These are phyloP conservation scores for Cynara cardunculus DNA, from an alignment of 129 eudicot genomes.

Conservation along the genomic window DNA sequence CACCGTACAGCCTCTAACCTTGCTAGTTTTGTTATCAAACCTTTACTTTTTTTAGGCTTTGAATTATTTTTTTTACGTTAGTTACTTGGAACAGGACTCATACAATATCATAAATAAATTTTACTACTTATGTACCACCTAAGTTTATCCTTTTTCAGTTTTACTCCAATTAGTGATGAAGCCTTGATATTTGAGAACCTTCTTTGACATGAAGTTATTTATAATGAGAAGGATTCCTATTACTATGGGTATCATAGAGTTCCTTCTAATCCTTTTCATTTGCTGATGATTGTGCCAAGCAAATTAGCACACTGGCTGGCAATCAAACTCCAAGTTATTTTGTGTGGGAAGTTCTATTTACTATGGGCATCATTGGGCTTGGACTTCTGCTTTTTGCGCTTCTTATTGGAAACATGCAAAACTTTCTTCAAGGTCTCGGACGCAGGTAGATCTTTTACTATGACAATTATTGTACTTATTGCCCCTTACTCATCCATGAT, in stretches of 20 bases:
- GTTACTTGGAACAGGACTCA: too few species aligned
- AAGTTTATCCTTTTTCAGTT: too few species aligned
- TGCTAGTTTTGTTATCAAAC: too few species aligned
- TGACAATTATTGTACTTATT: background rate
- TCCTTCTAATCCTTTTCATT: background rate
- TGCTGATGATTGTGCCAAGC: slow-evolving; percentile 42
- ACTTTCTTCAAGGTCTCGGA: slow-evolving; percentile 82
- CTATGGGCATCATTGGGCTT: slow-evolving; percentile 67
- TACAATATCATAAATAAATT: too few species aligned
- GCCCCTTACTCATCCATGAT: background rate
- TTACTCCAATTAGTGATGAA: background rate
- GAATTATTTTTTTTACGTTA: too few species aligned
- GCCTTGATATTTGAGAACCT: background rate
- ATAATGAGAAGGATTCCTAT: background rate
- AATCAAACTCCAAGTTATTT: slow-evolving; percentile 75
- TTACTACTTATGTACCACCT: background rate
- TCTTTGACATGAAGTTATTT: background rate
- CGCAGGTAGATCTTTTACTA: slow-evolving; percentile 47
- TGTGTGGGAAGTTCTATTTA: slow-evolving; percentile 82
- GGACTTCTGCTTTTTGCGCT: slow-evolving; percentile 89
- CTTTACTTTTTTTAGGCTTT: too few species aligned
- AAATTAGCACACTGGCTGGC: slow-evolving; percentile 93
- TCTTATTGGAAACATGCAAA: slow-evolving; percentile 93
- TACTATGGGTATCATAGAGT: too few species aligned
- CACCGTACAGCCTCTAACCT: too few species aligned